Conservation (phyloP, 352 stramenopile genomes). For the Blastocystis sp. region DNA sequence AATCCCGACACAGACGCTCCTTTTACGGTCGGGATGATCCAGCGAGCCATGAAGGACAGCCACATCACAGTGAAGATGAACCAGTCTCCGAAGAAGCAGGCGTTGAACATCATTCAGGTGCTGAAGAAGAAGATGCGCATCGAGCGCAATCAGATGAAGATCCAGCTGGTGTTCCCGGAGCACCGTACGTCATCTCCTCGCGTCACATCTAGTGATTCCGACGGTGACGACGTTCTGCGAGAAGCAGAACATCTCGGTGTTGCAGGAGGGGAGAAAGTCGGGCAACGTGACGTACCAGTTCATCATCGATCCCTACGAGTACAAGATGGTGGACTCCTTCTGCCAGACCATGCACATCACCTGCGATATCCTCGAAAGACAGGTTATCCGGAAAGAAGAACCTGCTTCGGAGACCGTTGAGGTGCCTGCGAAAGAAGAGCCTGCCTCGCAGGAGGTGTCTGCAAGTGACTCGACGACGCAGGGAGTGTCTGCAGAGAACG, state of each 20-base stretch:
- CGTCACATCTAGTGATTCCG: neutral
- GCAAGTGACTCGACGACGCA: neutral
- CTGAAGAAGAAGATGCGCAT: conserved; percentile 86
- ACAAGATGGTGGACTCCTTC: conserved; percentile 7
- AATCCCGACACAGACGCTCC: conserved; percentile 86
- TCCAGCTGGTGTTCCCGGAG: conserved; percentile 51
- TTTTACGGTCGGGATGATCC: conserved; percentile 90
- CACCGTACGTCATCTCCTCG: neutral
- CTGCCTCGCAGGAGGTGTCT: neutral
- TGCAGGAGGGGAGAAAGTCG: neutral
- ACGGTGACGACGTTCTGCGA: neutral
- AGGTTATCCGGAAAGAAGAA: conserved; percentile 22
- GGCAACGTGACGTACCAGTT: neutral
- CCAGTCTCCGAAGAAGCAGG: conserved; percentile 86
- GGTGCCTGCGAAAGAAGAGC: neutral
- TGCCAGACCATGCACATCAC: neutral
- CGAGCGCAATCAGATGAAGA: conserved; percentile 87
- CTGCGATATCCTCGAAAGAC: conserved; percentile 2
- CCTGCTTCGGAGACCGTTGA: neutral
- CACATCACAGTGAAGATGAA: conserved; percentile 89
- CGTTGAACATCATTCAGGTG: conserved; percentile 89
- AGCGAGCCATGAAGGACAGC: conserved; percentile 89
- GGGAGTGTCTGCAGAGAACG: neutral
- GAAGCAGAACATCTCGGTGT: neutral
- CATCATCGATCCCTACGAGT: neutral